phyloP scores from a whole-genome alignment of 2,329 filamentous ascomycete species.

The Teratosphaeria gauchensis region DNA sequence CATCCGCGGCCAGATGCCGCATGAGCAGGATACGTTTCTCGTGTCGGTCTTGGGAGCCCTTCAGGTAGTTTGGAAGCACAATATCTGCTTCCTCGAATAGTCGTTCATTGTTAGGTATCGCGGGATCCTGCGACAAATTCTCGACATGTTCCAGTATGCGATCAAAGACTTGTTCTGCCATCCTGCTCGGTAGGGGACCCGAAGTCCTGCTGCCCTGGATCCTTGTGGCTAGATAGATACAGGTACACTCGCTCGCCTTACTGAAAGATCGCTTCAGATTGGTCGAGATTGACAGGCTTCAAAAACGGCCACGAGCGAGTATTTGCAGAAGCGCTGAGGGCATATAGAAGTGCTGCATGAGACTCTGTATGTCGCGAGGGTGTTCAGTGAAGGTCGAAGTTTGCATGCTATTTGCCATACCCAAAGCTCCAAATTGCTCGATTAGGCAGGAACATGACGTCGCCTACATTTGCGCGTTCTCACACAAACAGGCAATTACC shows the following conservation, averaged over 20 bases:
- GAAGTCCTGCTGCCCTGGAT: no score
- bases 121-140: neutral
- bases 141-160: neutral
- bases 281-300: neutral
- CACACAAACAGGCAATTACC: neutral
- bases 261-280: neutral
- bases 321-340: neutral
- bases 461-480: neutral
- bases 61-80: conserved; percentile 24
- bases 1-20: conserved; percentile 39
- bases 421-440: neutral
- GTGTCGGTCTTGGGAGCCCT: neutral
- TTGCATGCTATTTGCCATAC: neutral
- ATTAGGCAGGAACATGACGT: conserved; percentile 8
- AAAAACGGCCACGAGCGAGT: neutral
- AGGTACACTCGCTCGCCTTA: neutral
- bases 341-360: neutral
- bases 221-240: neutral
- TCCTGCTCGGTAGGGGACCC: neutral
- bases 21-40: conserved; percentile 30
- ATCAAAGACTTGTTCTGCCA: conserved; percentile 5
- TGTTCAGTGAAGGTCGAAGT: neutral
- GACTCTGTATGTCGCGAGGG: neutral
- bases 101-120: conserved; percentile 31
- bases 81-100: conserved; percentile 44